These are phyloP conservation scores for Saccharomycopsis vini DNA, from an alignment of 805 yeast species.

Conservation along the genomic window DNA sequence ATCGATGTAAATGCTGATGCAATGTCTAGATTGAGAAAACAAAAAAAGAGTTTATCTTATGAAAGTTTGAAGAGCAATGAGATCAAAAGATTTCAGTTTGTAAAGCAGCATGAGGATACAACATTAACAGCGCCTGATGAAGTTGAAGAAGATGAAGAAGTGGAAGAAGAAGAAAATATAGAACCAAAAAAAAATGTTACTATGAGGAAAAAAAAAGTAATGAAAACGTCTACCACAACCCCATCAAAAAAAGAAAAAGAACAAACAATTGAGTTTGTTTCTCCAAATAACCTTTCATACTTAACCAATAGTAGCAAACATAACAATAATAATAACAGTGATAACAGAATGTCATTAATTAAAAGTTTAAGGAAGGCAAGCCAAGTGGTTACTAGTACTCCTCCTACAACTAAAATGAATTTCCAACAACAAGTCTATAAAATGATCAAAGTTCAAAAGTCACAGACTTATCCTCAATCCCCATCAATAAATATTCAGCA, in stretches of 20 bases:
- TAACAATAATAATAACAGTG: slow-evolving; percentile 1
- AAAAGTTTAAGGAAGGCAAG: slow-evolving; percentile 10
- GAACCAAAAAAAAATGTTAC: background rate
- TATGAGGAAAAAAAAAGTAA: background rate
- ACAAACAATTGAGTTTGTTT: background rate
- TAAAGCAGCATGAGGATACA: too few relatives aligned
- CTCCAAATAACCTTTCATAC: background rate
- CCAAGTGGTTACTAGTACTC: background rate
- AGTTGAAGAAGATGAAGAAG: background rate
- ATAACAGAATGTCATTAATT: slow-evolving; percentile 10
- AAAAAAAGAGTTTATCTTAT: background rate
- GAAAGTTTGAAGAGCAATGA: slow-evolving; percentile 11
- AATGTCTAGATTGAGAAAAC: background rate
- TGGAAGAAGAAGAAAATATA: background rate
- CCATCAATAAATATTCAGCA: background rate
- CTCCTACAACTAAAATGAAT: slow-evolving; percentile 3
- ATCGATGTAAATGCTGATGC: slow-evolving; percentile 1
- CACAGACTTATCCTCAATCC: background rate
- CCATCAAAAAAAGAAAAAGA: background rate
- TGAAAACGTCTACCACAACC: background rate
- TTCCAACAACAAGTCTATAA: slow-evolving; percentile 13
- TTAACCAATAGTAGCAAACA: background rate
- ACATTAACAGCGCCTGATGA: background rate
- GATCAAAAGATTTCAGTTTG: slow-evolving; percentile 4
- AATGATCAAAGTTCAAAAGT: slow-evolving; percentile 5